Evolutionary conservation across 345 rosid species (phyloP), one percentile per base, ranked within the genome.

Genomic region (Rhizophora apiculata): DNA sequence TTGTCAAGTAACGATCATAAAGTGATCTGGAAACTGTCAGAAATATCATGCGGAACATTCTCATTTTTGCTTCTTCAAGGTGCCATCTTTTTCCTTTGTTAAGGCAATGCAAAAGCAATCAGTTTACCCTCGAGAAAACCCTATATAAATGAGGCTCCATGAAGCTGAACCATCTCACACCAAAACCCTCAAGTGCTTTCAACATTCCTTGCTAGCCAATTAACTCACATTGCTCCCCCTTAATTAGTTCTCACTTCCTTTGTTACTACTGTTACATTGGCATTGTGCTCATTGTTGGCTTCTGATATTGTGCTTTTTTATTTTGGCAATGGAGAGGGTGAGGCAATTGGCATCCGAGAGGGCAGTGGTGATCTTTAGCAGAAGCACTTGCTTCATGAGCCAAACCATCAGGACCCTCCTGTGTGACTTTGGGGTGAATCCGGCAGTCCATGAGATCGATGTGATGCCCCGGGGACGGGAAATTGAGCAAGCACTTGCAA

Each of bases 321-420:
- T 18, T 6, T 60, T 20, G 18, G 2, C 26, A 69, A 85, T 93
- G 98, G 98, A 93, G 26, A 87, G 73, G 29, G 80, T 90, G 57
- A 77, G 78, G 5, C 79, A 72, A 59, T 63, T 93, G 85, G 92
- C 83, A 67, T 60, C 88, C 7, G 92, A 87, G 81, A 93, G 85
- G 79, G 86, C 98, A 1, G 96, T 93, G 67, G 97, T 89, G 84
- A 85, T 93, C 64, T 93, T 90, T 83, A 90, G 97, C 83, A 82
- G 75, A 81, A 93, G 88, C 63, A 71, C 82, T 0, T 93, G 98
- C 71, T 82, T 85, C 80, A 88, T 93, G 96, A 86, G 86, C 84
- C 92, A 91, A 77, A 79, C 92, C 61, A 82, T 93, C 88, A 85
- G 80, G 82, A 82, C 85, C 13, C 83, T 91, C 69, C 71, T 93